Conservation (phyloP, 257 asterid genomes). For the Ocimum tenuiflorum region DNA sequence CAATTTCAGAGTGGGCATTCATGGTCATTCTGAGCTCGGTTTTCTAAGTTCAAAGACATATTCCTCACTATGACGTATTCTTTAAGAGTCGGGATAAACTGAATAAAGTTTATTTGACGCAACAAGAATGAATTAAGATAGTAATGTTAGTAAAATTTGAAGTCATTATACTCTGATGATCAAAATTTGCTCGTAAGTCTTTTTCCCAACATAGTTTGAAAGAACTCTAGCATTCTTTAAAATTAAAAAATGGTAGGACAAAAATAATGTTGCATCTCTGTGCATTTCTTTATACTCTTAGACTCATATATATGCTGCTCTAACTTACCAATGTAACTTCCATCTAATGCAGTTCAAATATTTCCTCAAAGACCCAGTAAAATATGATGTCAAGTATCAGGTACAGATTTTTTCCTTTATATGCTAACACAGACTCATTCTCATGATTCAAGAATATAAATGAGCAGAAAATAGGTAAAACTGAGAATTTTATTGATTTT, state of each 20-base stretch:
- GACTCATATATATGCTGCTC: neutral
- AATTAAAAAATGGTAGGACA: too few species aligned
- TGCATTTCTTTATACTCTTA: neutral
- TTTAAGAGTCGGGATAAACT: neutral
- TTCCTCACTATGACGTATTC: neutral
- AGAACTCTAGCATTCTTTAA: too few species aligned
- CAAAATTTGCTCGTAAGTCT: too few species aligned
- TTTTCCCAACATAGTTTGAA: too few species aligned
- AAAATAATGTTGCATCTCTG: neutral
- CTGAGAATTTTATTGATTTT: too few species aligned
- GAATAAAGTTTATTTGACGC: neutral
- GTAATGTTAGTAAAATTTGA: neutral
- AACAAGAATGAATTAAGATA: neutral
- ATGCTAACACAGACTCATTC: neutral
- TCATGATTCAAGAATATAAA: neutral
- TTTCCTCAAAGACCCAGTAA: conserved; percentile 52
- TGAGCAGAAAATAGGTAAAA: neutral
- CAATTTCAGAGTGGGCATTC: neutral
- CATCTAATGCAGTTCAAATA: conserved; percentile 44
- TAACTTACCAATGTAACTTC: conserved; percentile 2
- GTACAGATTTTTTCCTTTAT: conserved; percentile 25
- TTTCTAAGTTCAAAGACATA: neutral
- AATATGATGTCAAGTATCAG: conserved; percentile 75
- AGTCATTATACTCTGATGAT: neutral
- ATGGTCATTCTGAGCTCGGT: neutral